Conservation (phyloP, 163 green algal species). For the Chloromonas sp. region DNA sequence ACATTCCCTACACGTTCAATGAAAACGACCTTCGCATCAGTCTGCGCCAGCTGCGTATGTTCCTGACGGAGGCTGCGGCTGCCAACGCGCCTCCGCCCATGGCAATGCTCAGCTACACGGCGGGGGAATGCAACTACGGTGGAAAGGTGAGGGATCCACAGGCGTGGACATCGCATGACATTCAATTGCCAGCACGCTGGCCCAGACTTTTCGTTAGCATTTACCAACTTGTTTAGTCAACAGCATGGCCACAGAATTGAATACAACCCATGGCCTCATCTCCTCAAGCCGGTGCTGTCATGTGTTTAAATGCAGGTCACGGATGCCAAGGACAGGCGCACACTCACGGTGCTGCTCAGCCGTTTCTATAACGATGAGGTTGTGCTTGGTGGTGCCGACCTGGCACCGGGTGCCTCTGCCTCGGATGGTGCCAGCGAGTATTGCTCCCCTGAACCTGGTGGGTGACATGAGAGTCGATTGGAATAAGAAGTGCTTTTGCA, state of each 20-base stretch:
- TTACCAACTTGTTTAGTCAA: too few species aligned
- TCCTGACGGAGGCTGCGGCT: slow-evolving; percentile 47
- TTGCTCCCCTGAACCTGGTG: not conserved
- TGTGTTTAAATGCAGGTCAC: slow-evolving; percentile 43
- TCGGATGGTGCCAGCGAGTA: not conserved
- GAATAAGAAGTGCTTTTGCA: not conserved
- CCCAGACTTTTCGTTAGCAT: too few species aligned
- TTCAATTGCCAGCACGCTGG: too few species aligned
- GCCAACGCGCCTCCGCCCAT: slow-evolving; percentile 4
- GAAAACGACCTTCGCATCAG: slow-evolving; percentile 71
- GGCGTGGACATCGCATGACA: too few species aligned
- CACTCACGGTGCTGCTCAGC: slow-evolving; percentile 58
- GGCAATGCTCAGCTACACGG: slow-evolving; percentile 36
- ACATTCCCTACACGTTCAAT: slow-evolving; percentile 75
- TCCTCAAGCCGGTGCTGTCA: too few species aligned
- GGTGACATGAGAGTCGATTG: too few species aligned
- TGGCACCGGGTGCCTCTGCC: not conserved
- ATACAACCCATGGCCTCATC: too few species aligned
- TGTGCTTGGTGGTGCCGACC: slow-evolving; percentile 6
- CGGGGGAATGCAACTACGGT: slow-evolving; percentile 67
- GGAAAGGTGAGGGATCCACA: slow-evolving; percentile 43
- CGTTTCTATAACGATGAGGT: slow-evolving; percentile 49
- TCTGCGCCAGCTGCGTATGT: slow-evolving; percentile 54
- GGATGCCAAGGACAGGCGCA: slow-evolving; percentile 59
- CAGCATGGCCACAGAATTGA: too few species aligned